Base-by-base conservation (phyloP, 2,329 filamentous ascomycete genomes). In the Exophiala viscosa region DNA sequence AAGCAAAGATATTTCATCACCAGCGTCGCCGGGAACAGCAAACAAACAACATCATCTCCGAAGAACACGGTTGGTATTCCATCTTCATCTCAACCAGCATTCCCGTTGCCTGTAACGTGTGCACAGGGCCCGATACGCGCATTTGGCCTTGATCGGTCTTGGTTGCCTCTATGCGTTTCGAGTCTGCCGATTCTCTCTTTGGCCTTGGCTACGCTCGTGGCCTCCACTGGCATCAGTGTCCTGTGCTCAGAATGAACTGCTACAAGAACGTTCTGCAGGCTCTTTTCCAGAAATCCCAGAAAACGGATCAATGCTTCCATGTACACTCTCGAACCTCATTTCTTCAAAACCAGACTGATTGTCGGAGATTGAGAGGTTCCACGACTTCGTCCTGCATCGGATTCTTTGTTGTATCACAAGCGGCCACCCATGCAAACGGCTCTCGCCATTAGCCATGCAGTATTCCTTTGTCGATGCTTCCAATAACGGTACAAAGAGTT, bases 401-500 rank as follows among this genome's bases (percentile, higher is more conserved):
- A 28, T 40, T 36, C 52, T 55, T 58, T 58, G 52, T 55, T 48
- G 52, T 58, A 17, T 47, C 23, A 49, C 50, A 35, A 44, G 23
- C 47, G 34, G n/a, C 47, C 44, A 15, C 11, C 23, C 31, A 43
- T 48, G 48, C 38, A 47, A 54, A 40, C 50, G 50, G 53, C 52
- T 46, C 40, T 36, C 35, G 41, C 28, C 33, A 46, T 45, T 40
- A 34, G 45, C 13, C 20, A 41, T 48, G 48, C 50, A 53, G 54
- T 45, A 14, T 31, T 39, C 40, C 56, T 55, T 59, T 59, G 52
- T 55, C 50, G 34, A 11, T 28, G 8, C 42, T 46, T 49, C 56
- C 48, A 59, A 50, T 54, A 50, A 48, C 40, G 50, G 50, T 44
- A 59, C 56, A 59, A 59, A 54, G 56, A 47, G 20, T 23, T 38